phyloP scores from a whole-genome alignment of 208 protist species.

The Acanthamoeba healyi region DNA sequence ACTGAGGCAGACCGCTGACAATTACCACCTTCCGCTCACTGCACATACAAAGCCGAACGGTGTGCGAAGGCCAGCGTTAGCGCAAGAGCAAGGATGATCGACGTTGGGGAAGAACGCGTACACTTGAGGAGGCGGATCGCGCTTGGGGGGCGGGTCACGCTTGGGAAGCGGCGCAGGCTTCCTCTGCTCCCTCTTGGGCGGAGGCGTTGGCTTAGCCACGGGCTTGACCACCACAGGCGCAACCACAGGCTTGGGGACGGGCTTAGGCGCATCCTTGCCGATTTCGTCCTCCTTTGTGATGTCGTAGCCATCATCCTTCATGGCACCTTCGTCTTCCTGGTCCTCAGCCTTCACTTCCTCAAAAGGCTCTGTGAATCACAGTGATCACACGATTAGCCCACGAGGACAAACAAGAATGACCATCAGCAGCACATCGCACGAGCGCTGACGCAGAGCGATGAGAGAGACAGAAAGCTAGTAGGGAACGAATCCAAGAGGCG shows the following conservation, averaged over 20 bases:
- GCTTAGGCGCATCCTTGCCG: slow-evolving; percentile 1
- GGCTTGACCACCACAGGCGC: not conserved
- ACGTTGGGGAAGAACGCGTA: not conserved
- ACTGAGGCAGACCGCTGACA: not conserved
- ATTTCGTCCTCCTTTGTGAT: slow-evolving; percentile 53
- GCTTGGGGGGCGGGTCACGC: not conserved
- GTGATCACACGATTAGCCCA: not conserved
- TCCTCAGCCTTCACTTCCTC: not conserved
- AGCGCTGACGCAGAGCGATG: no score
- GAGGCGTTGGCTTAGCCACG: not conserved
- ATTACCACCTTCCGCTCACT: slow-evolving; percentile 17
- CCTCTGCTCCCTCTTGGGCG: not conserved
- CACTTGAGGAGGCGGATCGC: not conserved
- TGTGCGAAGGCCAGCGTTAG: not conserved
- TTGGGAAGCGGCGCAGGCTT: not conserved
- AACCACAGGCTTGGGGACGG: not conserved
- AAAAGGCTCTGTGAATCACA: not conserved
- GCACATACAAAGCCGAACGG: not conserved
- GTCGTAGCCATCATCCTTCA: slow-evolving; percentile 8
- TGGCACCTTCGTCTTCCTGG: not conserved
- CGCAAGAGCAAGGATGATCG: not conserved
- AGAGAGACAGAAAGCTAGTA: no score
- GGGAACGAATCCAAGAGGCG: no score
- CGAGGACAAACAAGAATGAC: no score
- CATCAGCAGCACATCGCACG: no score